Percentiles rank a stretch among this genome's conserved stretches.
These are phyloP conservation scores for Sporisorium scitamineum DNA, from an alignment of 1,284 basidiomycete species.

Conservation along the genomic window DNA sequence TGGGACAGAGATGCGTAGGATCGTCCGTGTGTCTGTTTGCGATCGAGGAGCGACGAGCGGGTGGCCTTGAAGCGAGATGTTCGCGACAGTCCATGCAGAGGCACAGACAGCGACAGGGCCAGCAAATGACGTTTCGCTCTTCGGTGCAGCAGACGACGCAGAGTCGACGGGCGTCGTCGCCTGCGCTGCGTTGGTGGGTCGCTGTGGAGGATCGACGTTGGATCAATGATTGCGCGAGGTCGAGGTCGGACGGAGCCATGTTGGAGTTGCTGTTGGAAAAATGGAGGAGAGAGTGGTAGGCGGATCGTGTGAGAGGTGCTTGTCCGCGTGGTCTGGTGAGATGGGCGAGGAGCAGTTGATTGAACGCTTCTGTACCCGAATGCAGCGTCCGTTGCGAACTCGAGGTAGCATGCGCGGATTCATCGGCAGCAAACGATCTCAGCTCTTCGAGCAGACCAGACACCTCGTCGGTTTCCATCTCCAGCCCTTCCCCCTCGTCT, in stretches of 20 bases:
- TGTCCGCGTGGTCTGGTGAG: conserved; percentile 24
- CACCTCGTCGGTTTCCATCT: conserved; percentile 22
- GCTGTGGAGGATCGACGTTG: conserved; percentile 9
- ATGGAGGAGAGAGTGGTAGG: conserved; percentile 32
- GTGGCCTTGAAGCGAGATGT: conserved; percentile 55
- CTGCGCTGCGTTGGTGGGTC: background rate
- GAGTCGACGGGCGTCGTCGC: conserved; percentile 32
- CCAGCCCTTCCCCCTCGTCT: conserved; percentile 8
- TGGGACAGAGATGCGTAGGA: conserved; percentile 54
- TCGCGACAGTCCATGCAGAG: conserved; percentile 64
- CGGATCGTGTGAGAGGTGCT: conserved; percentile 50
- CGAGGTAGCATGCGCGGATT: background rate
- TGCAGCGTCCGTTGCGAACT: conserved; percentile 19
- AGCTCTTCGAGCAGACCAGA: conserved; percentile 34
- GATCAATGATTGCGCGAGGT: conserved; percentile 24
- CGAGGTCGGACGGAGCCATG: conserved; percentile 13
- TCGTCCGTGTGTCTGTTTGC: conserved; percentile 3
- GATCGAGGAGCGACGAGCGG: conserved; percentile 17
- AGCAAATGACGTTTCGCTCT: conserved; percentile 62
- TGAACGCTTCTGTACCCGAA: conserved; percentile 36
- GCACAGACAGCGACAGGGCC: conserved; percentile 67
- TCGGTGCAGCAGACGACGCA: conserved; percentile 46
- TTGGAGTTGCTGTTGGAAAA: background rate
- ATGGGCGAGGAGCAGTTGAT: conserved; percentile 51
- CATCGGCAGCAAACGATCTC: conserved; percentile 6